Conservation (phyloP, 495 filamentous ascomycete species). For the Apiosordaria backusii region DNA sequence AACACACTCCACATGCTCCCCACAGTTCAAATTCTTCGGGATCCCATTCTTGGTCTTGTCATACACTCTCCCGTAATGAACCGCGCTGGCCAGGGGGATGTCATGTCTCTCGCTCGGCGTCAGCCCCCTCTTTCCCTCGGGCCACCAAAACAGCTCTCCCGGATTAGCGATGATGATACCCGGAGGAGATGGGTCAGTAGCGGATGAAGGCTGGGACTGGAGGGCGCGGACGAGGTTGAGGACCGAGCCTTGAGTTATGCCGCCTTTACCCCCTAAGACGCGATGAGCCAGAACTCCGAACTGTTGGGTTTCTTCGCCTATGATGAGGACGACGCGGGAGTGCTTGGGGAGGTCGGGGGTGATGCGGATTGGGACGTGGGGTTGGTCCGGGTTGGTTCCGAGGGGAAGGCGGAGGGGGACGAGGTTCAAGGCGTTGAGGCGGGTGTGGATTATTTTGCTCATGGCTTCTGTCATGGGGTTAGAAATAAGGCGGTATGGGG, state of each 20-base stretch:
- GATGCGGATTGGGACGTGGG: slow-evolving; percentile 66
- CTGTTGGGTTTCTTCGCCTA: slow-evolving; percentile 67
- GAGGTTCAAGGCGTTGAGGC: slow-evolving; percentile 58
- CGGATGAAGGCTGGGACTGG: slow-evolving; percentile 31
- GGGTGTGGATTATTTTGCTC: slow-evolving; percentile 54
- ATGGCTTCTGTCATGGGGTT: slow-evolving; percentile 52
- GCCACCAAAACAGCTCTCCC: slow-evolving; percentile 68
- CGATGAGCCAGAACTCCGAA: slow-evolving; percentile 73
- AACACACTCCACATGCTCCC: slow-evolving; percentile 59
- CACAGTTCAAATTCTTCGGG: slow-evolving; percentile 46
- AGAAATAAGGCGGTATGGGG: background rate
- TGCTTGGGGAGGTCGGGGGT: slow-evolving; percentile 54
- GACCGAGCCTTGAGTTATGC: slow-evolving; percentile 64
- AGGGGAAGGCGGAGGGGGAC: slow-evolving; percentile 57
- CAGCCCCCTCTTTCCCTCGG: slow-evolving; percentile 52
- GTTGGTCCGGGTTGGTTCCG: slow-evolving; percentile 38
- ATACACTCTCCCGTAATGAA: slow-evolving; percentile 41
- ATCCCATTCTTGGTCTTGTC: slow-evolving; percentile 52
- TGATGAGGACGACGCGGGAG: slow-evolving; percentile 66
- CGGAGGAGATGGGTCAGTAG: slow-evolving; percentile 31
- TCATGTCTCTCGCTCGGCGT: slow-evolving; percentile 49
- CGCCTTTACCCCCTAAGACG: slow-evolving; percentile 50
- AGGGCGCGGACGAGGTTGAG: slow-evolving; percentile 58
- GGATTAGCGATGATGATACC: slow-evolving; percentile 68
- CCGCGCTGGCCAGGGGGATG: slow-evolving; percentile 53